These are phyloP conservation scores for Xylariales sp. DNA, from an alignment of 2,329 filamentous ascomycete species.

Conservation along the genomic window DNA sequence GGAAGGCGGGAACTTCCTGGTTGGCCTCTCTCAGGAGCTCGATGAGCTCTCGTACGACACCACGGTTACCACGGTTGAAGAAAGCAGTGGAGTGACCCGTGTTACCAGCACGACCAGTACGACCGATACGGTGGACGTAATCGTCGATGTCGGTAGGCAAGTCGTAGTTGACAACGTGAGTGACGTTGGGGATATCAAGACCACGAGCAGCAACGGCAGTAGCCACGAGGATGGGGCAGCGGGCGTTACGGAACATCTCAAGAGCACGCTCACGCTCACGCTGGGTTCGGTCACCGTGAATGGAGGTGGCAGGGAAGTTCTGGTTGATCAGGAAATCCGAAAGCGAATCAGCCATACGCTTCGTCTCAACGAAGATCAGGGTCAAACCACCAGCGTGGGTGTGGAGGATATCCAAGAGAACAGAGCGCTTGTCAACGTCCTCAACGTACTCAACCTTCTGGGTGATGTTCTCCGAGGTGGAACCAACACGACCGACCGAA, in stretches of 20 bases:
- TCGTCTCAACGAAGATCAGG: conserved; percentile 98
- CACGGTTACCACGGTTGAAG: conserved; percentile 99
- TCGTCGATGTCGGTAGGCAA: conserved; percentile 98
- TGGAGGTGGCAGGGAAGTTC: conserved; percentile 95
- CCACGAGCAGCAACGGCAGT: conserved; percentile 91
- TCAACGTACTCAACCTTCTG: conserved; percentile 98
- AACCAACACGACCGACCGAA: conserved; percentile 96
- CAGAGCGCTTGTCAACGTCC: conserved; percentile 94
- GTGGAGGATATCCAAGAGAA: conserved; percentile 95
- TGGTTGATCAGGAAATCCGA: conserved; percentile 99
- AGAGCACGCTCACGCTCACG: conserved; percentile 97
- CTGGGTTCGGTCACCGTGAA: conserved; percentile 97
- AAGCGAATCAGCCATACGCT: conserved; percentile 97
- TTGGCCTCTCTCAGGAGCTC: conserved; percentile 99
- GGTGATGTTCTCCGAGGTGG: conserved; percentile 99
- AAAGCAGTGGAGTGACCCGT: conserved; percentile 97
- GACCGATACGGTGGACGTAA: conserved; percentile 98
- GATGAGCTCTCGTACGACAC: conserved; percentile 91
- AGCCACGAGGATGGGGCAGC: conserved; percentile 93
- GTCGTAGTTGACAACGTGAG: conserved; percentile 98
- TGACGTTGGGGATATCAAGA: conserved; percentile 94
- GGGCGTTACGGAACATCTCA: conserved; percentile 94
- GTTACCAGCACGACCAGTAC: conserved; percentile 99
- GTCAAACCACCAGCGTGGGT: conserved; percentile 86
- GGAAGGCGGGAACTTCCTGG: conserved; percentile 89